These are phyloP conservation scores for Priceomyces castillae DNA, from an alignment of 805 yeast genomes.

Conservation along the genomic window DNA sequence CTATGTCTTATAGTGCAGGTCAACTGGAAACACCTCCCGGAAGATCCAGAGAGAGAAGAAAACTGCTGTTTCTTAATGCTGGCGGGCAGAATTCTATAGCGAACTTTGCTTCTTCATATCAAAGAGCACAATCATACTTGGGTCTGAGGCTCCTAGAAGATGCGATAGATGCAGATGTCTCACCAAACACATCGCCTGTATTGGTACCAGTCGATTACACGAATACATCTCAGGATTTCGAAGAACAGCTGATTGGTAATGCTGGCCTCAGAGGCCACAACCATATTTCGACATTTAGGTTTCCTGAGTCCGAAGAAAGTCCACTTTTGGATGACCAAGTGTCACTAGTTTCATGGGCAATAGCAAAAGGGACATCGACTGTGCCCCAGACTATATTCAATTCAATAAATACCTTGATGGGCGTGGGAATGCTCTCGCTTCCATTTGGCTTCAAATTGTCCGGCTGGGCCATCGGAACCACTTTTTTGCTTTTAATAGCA, in stretches of 20 bases:
- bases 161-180: slow-evolving; percentile 16
- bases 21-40: neutral
- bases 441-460: slow-evolving; percentile 67
- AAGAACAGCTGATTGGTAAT: neutral
- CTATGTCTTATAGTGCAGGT: neutral
- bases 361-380: slow-evolving; percentile 43
- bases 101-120: slow-evolving; percentile 41
- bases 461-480: slow-evolving; percentile 60
- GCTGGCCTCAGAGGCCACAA: slow-evolving; percentile 8
- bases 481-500: slow-evolving; percentile 44
- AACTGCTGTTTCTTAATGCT: slow-evolving; percentile 26
- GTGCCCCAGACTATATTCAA: slow-evolving; percentile 68
- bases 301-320: slow-evolving; percentile 17
- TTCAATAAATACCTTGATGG: slow-evolving; percentile 69
- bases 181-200: slow-evolving; percentile 23
- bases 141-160: slow-evolving; percentile 16
- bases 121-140: slow-evolving; percentile 34
- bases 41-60: slow-evolving; percentile 17
- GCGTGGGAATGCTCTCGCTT: slow-evolving; percentile 70
- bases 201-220: slow-evolving; percentile 10
- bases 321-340: slow-evolving; percentile 10
- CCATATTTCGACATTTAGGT: slow-evolving; percentile 16
- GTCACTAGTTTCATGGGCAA: slow-evolving; percentile 7
- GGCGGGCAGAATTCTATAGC: slow-evolving; percentile 30
- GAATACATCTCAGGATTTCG: neutral